These are phyloP conservation scores for Gymnopus androsaceus DNA, from an alignment of 1,284 basidiomycete genomes.

Conservation along the genomic window DNA sequence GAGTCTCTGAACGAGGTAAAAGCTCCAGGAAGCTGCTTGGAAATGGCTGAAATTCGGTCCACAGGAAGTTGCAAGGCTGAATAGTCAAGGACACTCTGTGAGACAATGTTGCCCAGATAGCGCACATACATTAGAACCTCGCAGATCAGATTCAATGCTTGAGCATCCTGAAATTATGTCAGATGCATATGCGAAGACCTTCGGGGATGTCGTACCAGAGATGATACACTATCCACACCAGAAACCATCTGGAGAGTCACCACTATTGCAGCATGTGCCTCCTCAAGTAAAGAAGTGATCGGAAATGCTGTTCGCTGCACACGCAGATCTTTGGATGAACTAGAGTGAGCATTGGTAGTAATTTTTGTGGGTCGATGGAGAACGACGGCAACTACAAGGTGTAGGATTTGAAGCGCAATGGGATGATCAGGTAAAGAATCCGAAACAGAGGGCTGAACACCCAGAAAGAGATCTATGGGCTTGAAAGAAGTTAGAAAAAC, in stretches of 20 bases:
- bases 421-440: background rate
- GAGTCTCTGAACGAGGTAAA: constrained; percentile 35
- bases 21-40: constrained; percentile 34
- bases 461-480: constrained; percentile 31
- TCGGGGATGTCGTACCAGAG: background rate
- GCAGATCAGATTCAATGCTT: constrained; percentile 13
- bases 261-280: background rate
- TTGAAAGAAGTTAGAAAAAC: constrained; percentile 12
- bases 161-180: constrained; percentile 1
- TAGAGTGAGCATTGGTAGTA: background rate
- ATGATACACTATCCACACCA: too few relatives aligned
- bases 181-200: background rate
- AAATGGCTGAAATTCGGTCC: constrained; percentile 41
- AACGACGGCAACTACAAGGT: background rate
- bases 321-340: background rate
- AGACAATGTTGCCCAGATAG: constrained; percentile 34
- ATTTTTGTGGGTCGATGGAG: background rate
- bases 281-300: constrained; percentile 2
- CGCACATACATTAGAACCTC: constrained; percentile 37
- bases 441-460: background rate
- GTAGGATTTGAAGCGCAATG: background rate
- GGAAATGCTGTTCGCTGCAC: background rate
- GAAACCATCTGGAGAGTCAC: background rate
- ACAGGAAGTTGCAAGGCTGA: constrained; percentile 47
- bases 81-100: constrained; percentile 42